Evolutionary conservation across 371 early-diverging fungal genomes (phyloP).

Genomic region (Haplosporangium sp.): DNA sequence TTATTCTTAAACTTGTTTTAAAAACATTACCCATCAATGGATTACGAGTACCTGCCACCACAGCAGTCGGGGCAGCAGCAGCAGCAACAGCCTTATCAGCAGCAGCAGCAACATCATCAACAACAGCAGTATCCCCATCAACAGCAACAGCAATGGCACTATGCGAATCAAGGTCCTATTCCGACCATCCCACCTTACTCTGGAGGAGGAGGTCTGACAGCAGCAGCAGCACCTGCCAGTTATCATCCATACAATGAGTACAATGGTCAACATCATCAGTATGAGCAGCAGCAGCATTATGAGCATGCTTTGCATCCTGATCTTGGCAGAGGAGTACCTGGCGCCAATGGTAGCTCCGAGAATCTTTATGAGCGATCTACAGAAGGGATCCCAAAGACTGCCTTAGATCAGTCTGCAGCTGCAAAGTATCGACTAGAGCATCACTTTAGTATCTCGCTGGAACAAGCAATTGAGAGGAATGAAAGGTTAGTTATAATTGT

Average conservation of each 20-base stretch:
- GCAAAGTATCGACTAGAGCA: constrained; percentile 91
- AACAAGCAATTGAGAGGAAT: constrained; percentile 92
- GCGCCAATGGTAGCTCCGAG: constrained; percentile 36
- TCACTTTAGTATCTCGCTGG: constrained; percentile 88
- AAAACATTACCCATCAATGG: constrained; percentile 15
- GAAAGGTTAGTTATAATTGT: constrained; percentile 51
- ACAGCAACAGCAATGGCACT: constrained; percentile 32
- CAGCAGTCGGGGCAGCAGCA: constrained; percentile 35
- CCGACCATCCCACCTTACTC: constrained; percentile 23
- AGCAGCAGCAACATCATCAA: constrained; percentile 20
- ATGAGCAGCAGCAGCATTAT: constrained; percentile 22
- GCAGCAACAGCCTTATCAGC: constrained; percentile 23
- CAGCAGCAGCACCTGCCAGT: not conserved
- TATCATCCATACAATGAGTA: constrained; percentile 17
- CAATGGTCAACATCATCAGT: constrained; percentile 10
- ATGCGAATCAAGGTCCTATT: constrained; percentile 20
- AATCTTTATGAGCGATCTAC: constrained; percentile 66
- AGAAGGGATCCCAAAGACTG: constrained; percentile 77
- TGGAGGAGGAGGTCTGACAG: constrained; percentile 15
- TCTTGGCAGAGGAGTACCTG: constrained; percentile 15
- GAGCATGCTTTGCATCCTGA: constrained; percentile 7
- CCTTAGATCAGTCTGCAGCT: constrained; percentile 87
- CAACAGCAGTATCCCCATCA: constrained; percentile 18
- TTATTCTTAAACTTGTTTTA: not conserved
- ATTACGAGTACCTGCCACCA: constrained; percentile 43